Evolutionary conservation across 768 basidiomycete species (phyloP), one percentile per base, ranked within the genome.

Genomic region (Hygrocybe punicea): DNA sequence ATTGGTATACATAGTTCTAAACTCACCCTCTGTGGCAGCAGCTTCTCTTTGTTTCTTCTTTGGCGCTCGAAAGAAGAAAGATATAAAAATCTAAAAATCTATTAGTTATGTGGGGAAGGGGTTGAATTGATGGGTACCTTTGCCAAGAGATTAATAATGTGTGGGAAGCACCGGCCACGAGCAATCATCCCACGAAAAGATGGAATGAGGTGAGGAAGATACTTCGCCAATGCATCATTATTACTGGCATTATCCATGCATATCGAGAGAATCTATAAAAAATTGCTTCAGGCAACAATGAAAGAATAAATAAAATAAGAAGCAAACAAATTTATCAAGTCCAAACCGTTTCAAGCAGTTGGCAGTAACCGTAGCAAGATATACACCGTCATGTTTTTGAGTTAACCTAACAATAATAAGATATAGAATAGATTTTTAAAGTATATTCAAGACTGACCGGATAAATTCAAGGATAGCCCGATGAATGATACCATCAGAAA

Each of bases 171-270:
- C 2, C 63, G 57, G 3, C 60, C 52, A 10, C 63, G 59, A 1
- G 54, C 49, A 4, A 49, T 37, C n/a, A 36, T 40, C 1, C 71
- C 69, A 0, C 58, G 49, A 51, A 71, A 74, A 3, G 39, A 51
- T 16, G 65, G 64, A n/a, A 73, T 58, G 4, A 56, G 24, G 7
- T 56, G 23, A 5, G 57, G 51, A 2, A 72, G 57, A 35, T 61
- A 7, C 8, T 57, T 58, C 65, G 29, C 29, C n/a, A 69, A 59
- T 5, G 60, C 60, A 51, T 70, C 61, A 46, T 68, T 70, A 52
- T 73, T 74, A 3, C 60, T 55, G 10, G 71, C 69, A 61, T 73
- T 72, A 58, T 71, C 71, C 69, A 72, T 71, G 34, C 60, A 63
- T 2, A 70, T 21, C 7, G 62, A 62, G 23, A 65, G 66, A 17